phyloP scores from a whole-genome alignment of 257 asterid genomes.

The Coffea eugenioides region DNA sequence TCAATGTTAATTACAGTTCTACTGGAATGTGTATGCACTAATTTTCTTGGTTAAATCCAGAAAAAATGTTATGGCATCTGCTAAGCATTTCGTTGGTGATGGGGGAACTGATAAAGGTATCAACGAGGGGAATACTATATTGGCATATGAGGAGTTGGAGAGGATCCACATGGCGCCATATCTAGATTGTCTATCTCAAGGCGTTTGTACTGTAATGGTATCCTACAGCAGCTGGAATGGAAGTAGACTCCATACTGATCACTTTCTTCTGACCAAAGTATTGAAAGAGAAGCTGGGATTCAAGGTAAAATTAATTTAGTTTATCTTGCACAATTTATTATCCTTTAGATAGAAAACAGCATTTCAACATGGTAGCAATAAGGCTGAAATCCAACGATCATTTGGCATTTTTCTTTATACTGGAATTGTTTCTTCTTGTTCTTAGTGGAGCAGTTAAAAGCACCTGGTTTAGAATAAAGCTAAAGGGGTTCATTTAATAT shows the following conservation, averaged over 20 bases:
- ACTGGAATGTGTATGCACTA: conserved; percentile 15
- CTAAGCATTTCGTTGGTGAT: conserved; percentile 94
- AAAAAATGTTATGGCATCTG: conserved; percentile 70
- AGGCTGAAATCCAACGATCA: not conserved
- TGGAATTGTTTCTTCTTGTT: too few species aligned
- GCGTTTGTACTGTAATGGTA: conserved; percentile 89
- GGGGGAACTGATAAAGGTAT: conserved; percentile 77
- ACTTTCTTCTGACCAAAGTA: conserved; percentile 66
- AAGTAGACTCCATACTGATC: conserved; percentile 49
- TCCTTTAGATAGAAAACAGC: not conserved
- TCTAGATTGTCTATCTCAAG: conserved; percentile 68
- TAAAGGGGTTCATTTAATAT: not conserved
- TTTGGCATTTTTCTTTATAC: not conserved
- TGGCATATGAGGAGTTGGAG: conserved; percentile 65
- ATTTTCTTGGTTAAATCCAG: conserved; percentile 44
- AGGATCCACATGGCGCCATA: conserved; percentile 79
- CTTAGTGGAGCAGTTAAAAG: not conserved
- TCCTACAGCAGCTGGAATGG: conserved; percentile 90
- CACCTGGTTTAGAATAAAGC: not conserved
- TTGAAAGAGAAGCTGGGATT: conserved; percentile 84
- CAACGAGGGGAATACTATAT: conserved; percentile 72
- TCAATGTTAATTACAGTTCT: conserved; percentile 20
- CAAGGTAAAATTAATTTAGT: conserved; percentile 46
- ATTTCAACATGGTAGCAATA: not conserved
- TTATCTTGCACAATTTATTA: not conserved